Conservation (phyloP, 306 rosid genomes). For the Prunus davidiana region DNA sequence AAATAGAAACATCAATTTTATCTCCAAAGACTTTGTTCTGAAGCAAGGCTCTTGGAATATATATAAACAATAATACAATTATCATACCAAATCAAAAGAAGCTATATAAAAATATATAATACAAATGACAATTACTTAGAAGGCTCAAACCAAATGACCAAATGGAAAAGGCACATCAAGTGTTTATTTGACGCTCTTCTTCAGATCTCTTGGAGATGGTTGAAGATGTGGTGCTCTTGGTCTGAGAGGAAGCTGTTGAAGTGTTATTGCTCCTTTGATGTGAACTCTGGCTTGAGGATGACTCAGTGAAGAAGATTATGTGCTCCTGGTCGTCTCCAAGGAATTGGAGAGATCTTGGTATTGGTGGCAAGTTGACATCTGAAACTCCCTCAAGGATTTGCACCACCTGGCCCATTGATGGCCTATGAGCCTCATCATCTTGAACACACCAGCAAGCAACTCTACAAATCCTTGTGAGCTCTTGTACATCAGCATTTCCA, state of each 20-base stretch:
- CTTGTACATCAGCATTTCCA: conserved; percentile 48
- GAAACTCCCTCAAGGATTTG: conserved; percentile 73
- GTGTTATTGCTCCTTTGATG: too few species aligned
- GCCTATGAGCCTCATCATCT: conserved; percentile 68
- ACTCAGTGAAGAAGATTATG: too few species aligned
- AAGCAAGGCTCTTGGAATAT: neutral
- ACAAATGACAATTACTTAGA: neutral
- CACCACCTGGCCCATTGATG: conserved; percentile 78
- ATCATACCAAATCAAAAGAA: neutral
- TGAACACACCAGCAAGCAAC: conserved; percentile 90
- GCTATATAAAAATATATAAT: neutral
- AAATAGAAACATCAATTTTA: neutral
- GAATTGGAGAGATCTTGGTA: conserved; percentile 54
- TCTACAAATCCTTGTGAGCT: conserved; percentile 45
- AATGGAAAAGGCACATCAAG: neutral
- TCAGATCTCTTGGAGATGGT: conserved; percentile 20
- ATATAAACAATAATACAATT: neutral
- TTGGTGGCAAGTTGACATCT: conserved; percentile 56
- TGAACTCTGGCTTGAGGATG: too few species aligned
- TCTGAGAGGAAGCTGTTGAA: too few species aligned
- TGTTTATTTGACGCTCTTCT: conserved; percentile 4
- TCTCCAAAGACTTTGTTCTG: neutral
- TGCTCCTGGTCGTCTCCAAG: too few species aligned
- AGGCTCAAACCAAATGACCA: conserved; percentile 13
- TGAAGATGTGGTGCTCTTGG: conserved; percentile 38